These are phyloP conservation scores for Nicotiana otophora DNA, from an alignment of 257 asterid genomes.

Conservation along the genomic window DNA sequence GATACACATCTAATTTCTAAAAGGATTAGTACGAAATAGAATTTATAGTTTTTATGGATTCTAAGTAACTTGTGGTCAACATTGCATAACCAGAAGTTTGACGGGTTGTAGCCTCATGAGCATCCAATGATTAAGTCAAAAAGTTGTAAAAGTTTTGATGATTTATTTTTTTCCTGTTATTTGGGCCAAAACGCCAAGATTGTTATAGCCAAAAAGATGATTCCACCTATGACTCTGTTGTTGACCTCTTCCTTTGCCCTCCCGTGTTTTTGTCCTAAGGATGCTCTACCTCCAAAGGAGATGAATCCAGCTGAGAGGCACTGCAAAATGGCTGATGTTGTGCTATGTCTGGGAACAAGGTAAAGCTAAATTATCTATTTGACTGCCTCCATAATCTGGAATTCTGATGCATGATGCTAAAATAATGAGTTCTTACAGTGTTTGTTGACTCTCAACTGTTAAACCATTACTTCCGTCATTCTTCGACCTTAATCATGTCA, in stretches of 20 bases:
- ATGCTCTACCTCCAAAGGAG: constrained; percentile 90
- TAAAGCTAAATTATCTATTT: constrained; percentile 24
- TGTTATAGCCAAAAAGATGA: neutral
- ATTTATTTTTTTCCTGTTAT: neutral
- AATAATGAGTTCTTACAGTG: constrained; percentile 1
- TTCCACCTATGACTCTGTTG: neutral
- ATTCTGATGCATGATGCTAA: neutral
- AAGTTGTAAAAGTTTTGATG: neutral
- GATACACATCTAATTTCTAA: no score
- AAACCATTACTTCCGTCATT: neutral
- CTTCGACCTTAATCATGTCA: neutral
- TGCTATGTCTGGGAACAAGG: constrained; percentile 95
- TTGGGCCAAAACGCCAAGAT: neutral
- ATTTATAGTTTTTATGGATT: no score
- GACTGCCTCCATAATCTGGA: neutral
- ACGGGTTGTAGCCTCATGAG: neutral
- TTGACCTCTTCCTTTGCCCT: neutral
- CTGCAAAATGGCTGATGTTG: constrained; percentile 91
- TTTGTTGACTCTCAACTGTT: neutral
- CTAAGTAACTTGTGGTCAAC: no score
- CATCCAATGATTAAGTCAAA: neutral
- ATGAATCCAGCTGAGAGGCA: constrained; percentile 87
- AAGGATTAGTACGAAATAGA: no score
- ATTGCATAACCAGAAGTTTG: neutral
- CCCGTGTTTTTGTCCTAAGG: constrained; percentile 33